phyloP scores from a whole-genome alignment of 306 rosid genomes.

The Citrullus mucosospermus region DNA sequence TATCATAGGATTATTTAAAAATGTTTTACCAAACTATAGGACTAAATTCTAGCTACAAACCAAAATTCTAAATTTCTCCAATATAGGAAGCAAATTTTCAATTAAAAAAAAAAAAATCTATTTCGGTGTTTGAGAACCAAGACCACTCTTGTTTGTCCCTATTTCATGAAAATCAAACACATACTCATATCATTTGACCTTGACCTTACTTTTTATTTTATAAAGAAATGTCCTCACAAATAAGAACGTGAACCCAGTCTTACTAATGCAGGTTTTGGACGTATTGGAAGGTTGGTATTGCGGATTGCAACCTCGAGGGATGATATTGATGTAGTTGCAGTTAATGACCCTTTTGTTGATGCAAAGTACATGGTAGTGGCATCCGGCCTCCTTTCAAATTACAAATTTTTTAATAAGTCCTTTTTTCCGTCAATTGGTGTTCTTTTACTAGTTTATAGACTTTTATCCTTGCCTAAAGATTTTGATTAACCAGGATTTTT shows the following conservation, averaged over 20 bases:
- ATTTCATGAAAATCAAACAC: neutral
- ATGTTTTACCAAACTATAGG: too few species aligned
- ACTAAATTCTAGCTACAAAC: too few species aligned
- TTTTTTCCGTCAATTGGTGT: neutral
- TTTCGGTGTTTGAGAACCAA: neutral
- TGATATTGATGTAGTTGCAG: conserved; percentile 82
- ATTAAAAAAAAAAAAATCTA: neutral
- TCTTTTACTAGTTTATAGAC: neutral
- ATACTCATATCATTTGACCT: neutral
- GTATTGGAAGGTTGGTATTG: conserved; percentile 94
- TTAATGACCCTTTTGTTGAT: conserved; percentile 88
- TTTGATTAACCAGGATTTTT: neutral
- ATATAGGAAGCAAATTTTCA: too few species aligned
- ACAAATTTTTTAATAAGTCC: neutral
- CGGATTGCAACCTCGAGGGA: conserved; percentile 73
- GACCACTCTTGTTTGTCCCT: neutral
- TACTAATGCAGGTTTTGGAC: conserved; percentile 66
- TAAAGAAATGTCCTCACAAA: neutral
- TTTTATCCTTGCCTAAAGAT: neutral
- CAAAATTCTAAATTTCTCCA: too few species aligned
- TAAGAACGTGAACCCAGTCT: neutral
- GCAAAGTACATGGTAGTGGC: conserved; percentile 80
- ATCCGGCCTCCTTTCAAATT: neutral
- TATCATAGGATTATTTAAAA: too few species aligned
- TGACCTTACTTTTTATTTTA: neutral